Base-by-base conservation (phyloP, 2,329 filamentous ascomycete genomes). In the Incumbomyces delicatus region DNA sequence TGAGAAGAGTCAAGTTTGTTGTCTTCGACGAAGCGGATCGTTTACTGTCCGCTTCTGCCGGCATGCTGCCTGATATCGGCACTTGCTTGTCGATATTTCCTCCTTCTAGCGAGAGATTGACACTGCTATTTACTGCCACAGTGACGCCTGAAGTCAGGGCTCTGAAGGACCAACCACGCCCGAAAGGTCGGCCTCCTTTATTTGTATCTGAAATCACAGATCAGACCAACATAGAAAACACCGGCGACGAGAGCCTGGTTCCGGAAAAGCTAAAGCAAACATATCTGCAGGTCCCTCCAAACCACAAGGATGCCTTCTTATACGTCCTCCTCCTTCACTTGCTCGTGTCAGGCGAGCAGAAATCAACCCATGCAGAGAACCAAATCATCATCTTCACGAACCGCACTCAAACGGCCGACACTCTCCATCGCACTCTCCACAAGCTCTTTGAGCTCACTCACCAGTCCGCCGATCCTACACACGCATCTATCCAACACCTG, bases 1-100 rank as follows among this genome's bases (percentile, higher is more conserved):
- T 98, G 38, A 76, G 81, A 14, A 78, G 89, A 42, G 83, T 87
- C 20, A 80, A 79, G 48, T 89, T 86, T 63, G 85, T 96, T 2
- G 88, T 98, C 6, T 81, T 98, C 35, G 92, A 98, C 62, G 92
- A 98, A 72, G 92, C 92, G 3, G 92, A 98, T 68, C 80, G 92
- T 37, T 74, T 98, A 32, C 77, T 98, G 37, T 76, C 81, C 30
- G 78, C 80, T 41, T 79, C 77, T 0, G 75, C 77, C 14, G 90
- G 89, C 20, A 95, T 95, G 89, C 74, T 95, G n/a, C 84, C 87
- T 3, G 92, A 95, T 59, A 80, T 98, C 1, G 87, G 94, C 62
- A 86, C 87, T 51, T 95, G 89, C 60, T 74, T 98, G 3, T 81
- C 80, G 2, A 81, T 83, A 1, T 75, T 98, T 0, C 92, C 92